Evolutionary conservation across 345 rosid genomes (phyloP).

Genomic region (Populus alba): DNA sequence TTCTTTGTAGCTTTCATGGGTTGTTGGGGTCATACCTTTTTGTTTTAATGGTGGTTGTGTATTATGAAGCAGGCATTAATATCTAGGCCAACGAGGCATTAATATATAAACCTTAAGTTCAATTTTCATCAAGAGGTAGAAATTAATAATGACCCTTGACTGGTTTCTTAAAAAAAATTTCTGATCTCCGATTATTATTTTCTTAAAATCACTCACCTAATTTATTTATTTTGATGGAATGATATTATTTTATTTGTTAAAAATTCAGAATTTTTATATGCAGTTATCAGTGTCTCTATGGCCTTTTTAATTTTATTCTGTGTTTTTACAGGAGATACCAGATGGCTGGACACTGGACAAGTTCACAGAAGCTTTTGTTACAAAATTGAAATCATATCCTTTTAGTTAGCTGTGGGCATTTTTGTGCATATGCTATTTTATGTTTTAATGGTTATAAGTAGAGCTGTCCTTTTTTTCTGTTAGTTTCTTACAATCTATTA

Average conservation of each 20-base stretch:
- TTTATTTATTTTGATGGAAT: not conserved
- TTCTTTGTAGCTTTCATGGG: too few species aligned
- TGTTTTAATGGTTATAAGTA: not conserved
- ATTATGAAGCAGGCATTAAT: too few species aligned
- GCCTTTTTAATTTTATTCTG: not conserved
- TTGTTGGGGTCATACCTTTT: too few species aligned
- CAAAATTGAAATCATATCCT: slow-evolving; percentile 82
- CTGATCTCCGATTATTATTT: not conserved
- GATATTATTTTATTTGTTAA: not conserved
- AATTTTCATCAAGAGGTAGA: not conserved
- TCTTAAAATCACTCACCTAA: not conserved
- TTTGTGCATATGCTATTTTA: not conserved
- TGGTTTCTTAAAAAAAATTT: not conserved
- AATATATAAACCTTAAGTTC: not conserved
- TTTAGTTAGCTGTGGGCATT: slow-evolving; percentile 23
- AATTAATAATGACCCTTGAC: not conserved
- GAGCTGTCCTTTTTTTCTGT: slow-evolving; percentile 5
- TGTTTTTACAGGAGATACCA: slow-evolving; percentile 40
- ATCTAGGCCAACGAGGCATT: too few species aligned
- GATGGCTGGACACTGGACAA: slow-evolving; percentile 67
- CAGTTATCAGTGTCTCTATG: not conserved
- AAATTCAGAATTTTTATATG: not conserved
- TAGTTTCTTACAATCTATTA: slow-evolving; percentile 50
- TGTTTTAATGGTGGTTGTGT: too few species aligned
- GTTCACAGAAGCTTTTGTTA: slow-evolving; percentile 55